Conservation (phyloP, 768 basidiomycete species). For the Pisolithus albus region DNA sequence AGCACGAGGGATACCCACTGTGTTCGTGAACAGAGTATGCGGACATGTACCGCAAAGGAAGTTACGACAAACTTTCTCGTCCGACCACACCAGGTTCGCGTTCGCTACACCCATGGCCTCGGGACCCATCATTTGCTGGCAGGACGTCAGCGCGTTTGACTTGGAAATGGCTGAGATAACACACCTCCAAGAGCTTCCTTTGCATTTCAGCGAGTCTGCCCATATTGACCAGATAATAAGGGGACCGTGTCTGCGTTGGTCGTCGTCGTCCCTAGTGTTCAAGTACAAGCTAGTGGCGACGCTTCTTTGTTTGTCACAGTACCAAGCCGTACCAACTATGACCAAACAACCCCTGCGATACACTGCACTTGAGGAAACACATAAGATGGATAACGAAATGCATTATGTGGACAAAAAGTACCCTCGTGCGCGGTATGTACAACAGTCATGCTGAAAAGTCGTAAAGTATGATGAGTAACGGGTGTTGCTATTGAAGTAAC, state of each 20-base stretch:
- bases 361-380: not conserved
- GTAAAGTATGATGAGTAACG: not conserved
- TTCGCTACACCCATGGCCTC: conserved; percentile 97
- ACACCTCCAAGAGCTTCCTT: conserved; percentile 78
- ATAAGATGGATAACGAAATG: not conserved
- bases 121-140: conserved; percentile 99
- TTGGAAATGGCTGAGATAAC: conserved; percentile 31
- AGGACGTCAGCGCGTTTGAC: conserved; percentile 1
- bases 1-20: conserved; percentile 47
- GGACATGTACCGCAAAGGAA: conserved; percentile 99
- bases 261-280: not conserved
- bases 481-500: conserved; percentile 1
- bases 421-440: too few relatives aligned
- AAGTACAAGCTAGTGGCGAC: not conserved
- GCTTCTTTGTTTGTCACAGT: conserved; percentile 10
- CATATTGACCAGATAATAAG: conserved; percentile 43
- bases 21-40: conserved; percentile 95
- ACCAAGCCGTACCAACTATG: conserved; percentile 22
- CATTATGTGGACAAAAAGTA: not conserved
- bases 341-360: not conserved
- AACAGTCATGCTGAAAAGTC: not conserved
- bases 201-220: conserved; percentile 96
- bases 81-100: conserved; percentile 86
- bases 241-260: conserved; percentile 1
- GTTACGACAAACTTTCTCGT: conserved; percentile 98